Conservation (phyloP, 2,329 filamentous ascomycete genomes). For the Diaporthe helianthi region DNA sequence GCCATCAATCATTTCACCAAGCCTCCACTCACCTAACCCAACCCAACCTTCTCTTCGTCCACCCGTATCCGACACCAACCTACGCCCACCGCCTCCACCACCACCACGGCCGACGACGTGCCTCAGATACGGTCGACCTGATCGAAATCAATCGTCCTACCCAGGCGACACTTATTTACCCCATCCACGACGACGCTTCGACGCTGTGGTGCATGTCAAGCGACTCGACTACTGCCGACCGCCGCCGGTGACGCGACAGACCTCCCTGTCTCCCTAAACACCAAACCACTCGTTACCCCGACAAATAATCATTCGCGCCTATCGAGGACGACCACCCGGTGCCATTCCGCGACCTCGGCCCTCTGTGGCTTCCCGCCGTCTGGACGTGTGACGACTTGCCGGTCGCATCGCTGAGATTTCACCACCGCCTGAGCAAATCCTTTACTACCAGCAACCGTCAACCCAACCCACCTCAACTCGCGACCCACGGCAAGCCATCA, state of each 20-base stretch:
- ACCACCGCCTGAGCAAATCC: neutral
- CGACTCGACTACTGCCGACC: slow-evolving; percentile 15
- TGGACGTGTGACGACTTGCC: neutral
- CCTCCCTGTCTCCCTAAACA: slow-evolving; percentile 22
- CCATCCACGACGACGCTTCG: neutral
- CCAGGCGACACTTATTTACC: slow-evolving; percentile 7
- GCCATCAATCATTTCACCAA: slow-evolving; percentile 25
- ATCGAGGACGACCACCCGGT: neutral
- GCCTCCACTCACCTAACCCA: slow-evolving; percentile 31
- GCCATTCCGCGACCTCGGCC: slow-evolving; percentile 4
- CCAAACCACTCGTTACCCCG: slow-evolving; percentile 4
- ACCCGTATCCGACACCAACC: slow-evolving; percentile 17
- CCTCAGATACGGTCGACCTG: slow-evolving; percentile 24
- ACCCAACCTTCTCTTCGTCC: slow-evolving; percentile 30
- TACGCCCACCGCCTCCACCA: slow-evolving; percentile 6
- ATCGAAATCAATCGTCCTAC: slow-evolving; percentile 21
- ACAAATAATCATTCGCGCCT: slow-evolving; percentile 8
- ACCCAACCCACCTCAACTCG: slow-evolving; percentile 12
- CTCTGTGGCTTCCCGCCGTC: slow-evolving; percentile 25
- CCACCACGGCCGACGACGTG: slow-evolving; percentile 27
- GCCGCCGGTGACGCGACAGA: slow-evolving; percentile 31
- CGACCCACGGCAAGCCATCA: slow-evolving; percentile 47
- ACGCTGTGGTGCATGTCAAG: slow-evolving; percentile 26
- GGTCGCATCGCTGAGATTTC: slow-evolving; percentile 16
- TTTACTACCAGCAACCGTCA: slow-evolving; percentile 13